phyloP scores from a whole-genome alignment of 1,284 basidiomycete genomes.

The Trichosporon sp. region DNA sequence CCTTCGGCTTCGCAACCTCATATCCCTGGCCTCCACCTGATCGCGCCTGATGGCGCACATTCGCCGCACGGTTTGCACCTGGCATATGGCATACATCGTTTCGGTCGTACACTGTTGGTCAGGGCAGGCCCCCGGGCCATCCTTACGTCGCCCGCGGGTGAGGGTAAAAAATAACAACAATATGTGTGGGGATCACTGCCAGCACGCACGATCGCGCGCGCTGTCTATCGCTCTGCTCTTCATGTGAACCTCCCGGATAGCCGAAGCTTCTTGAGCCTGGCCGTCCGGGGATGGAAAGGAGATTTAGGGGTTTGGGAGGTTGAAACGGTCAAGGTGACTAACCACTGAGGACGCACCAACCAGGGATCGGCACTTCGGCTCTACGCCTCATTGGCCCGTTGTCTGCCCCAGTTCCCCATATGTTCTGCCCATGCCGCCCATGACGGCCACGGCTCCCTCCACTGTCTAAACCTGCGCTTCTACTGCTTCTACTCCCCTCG shows the following conservation, averaged over 20 bases:
- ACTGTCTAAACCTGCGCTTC: not conserved
- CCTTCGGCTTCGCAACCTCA: not conserved
- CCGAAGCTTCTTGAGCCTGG: conserved; percentile 3
- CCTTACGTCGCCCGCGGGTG: not conserved
- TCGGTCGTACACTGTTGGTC: not conserved
- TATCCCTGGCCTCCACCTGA: not conserved
- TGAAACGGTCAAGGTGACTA: conserved; percentile 17
- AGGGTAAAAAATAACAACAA: conserved; percentile 12
- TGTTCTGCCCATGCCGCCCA: not conserved
- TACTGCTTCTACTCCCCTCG: conserved; percentile 41
- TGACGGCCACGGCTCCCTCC: not conserved
- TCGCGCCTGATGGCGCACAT: not conserved
- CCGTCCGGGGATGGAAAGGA: not conserved
- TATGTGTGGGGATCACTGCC: not conserved
- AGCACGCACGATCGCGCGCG: not conserved
- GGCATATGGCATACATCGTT: not conserved
- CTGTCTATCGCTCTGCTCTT: not conserved
- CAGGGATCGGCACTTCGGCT: conserved; percentile 18
- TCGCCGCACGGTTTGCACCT: not conserved
- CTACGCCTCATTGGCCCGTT: not conserved
- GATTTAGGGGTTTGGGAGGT: conserved; percentile 8
- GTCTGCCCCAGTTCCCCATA: conserved; percentile 12
- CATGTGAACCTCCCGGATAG: conserved; percentile 1
- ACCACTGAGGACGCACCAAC: conserved; percentile 12
- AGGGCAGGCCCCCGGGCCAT: not conserved